These are phyloP conservation scores for Candida verbasci DNA, from an alignment of 805 yeast species.

Conservation along the genomic window DNA sequence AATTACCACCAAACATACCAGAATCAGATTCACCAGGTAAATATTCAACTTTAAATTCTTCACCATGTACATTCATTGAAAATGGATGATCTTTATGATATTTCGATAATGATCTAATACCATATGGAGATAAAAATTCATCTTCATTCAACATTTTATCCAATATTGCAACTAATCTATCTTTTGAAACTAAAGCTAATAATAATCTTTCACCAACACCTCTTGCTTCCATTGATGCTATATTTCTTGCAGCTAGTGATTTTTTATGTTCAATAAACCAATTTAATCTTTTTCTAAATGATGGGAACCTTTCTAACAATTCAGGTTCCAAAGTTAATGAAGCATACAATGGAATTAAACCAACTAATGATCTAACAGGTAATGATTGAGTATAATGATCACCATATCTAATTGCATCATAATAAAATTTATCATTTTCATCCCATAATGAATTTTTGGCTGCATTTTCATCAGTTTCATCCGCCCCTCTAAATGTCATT, in stretches of 20 bases:
- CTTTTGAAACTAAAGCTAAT: slow-evolving; percentile 75
- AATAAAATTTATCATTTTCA: slow-evolving; percentile 81
- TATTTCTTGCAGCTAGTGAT: slow-evolving; percentile 70
- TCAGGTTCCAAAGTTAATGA: slow-evolving; percentile 85
- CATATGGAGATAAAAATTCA: slow-evolving; percentile 80
- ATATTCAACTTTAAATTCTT: slow-evolving; percentile 64
- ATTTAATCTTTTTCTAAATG: slow-evolving; percentile 73
- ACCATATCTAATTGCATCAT: slow-evolving; percentile 87
- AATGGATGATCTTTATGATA: slow-evolving; percentile 82
- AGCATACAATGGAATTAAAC: slow-evolving; percentile 88
- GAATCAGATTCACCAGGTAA: slow-evolving; percentile 88
- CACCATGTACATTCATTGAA: slow-evolving; percentile 77
- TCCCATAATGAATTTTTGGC: slow-evolving; percentile 77
- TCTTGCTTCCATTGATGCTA: slow-evolving; percentile 75
- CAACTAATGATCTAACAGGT: slow-evolving; percentile 86
- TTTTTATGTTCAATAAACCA: slow-evolving; percentile 77
- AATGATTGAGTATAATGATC: slow-evolving; percentile 59
- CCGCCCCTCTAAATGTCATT: slow-evolving; percentile 63
- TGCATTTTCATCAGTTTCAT: slow-evolving; percentile 33
- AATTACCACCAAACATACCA: slow-evolving; percentile 93
- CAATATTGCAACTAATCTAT: slow-evolving; percentile 69
- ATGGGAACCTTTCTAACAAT: slow-evolving; percentile 68
- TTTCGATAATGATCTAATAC: slow-evolving; percentile 84
- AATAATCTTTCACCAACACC: slow-evolving; percentile 83
- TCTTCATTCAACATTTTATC: slow-evolving; percentile 79